A percentile compares a stretch with the other conserved stretches of the same genome.
phyloP scores from a whole-genome alignment of 108 stramenopile genomes.

The Cylindrotheca fusiformis region DNA sequence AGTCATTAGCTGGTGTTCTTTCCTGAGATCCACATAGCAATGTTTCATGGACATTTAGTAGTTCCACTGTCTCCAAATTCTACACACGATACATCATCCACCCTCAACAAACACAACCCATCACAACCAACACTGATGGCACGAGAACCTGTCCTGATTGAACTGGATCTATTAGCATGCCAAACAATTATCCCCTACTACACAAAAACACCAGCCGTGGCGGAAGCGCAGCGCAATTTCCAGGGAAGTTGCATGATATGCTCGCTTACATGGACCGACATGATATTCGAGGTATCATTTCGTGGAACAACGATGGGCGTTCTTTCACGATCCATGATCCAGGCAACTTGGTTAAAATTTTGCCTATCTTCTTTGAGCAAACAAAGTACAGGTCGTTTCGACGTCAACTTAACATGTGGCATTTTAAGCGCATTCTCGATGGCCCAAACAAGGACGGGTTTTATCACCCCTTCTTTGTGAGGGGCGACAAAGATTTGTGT shows the following conservation, averaged over 20 bases:
- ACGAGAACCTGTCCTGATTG: too few relatives aligned
- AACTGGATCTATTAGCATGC: too few relatives aligned
- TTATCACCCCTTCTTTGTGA: conserved; percentile 25
- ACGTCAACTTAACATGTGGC: conserved; percentile 87
- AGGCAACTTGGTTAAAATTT: conserved; percentile 20
- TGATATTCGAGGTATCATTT: conserved; percentile 1
- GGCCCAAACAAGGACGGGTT: conserved; percentile 30
- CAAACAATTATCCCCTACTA: too few relatives aligned
- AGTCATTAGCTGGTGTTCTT: too few relatives aligned
- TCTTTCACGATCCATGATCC: conserved; percentile 18
- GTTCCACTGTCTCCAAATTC: too few relatives aligned
- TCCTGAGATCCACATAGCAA: too few relatives aligned
- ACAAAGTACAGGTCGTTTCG: conserved; percentile 73
- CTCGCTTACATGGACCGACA: conserved; percentile 9
- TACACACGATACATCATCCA: too few relatives aligned
- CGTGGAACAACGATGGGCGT: conserved; percentile 12
- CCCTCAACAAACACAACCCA: too few relatives aligned
- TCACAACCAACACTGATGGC: too few relatives aligned
- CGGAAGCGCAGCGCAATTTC: conserved; percentile 17
- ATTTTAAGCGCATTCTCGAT: conserved; percentile 63
- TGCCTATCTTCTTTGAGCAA: conserved; percentile 70
- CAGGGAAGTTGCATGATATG: conserved; percentile 21
- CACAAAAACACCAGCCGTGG: not conserved
- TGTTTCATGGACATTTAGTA: too few relatives aligned
- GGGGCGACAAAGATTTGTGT: conserved; percentile 16